Evolutionary conservation across 129 eudicot species (phyloP), one percentile per base, ranked within the genome.

Genomic region (Arctium lappa): DNA sequence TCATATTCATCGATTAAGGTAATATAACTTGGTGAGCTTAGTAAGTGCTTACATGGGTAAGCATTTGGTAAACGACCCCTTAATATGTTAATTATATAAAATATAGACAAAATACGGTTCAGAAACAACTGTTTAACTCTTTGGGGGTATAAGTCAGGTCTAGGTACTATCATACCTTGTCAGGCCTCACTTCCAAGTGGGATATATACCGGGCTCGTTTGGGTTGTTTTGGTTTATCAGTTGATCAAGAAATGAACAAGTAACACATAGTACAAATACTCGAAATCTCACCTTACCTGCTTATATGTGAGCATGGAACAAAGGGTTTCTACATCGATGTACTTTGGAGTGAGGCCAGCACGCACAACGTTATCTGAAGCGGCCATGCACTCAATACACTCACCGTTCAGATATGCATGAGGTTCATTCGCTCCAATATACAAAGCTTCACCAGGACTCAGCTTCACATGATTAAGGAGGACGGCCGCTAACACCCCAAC

Each of bases 361-460:
- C 99, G 98, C 32, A 95, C 97, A 8, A 95, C 99, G 75, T 95
- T 93, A 76, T 95, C 99, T 44, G 99, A 95, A 31, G 98, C 90
- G 36, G 99, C 99, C 99, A 95, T 95, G 84, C 99, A 95, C 79
- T 95, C 99, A 0, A 95, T 44, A 63, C 97, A 95, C 56, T 95
- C 99, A 27, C 99, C 99, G 11, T 73, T 86, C 13, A 95, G 31
- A 60, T 95, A 95, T 0, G 99, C 99, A 22, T 95, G 99, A 27
- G 93, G 98, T 83, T 95, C 98, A 60, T 95, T 93, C 56, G 99
- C 92, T 66, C 91, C 99, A 33, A 95, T 84, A 84, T 87, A 91
- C 74, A 95, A 82, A 56, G 94, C 98, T 71, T 95, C 95, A 38
- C 99, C 98, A 0, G 98, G 95, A 13, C 87, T 91, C 3, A 95